Base-by-base conservation (phyloP, 2,329 filamentous ascomycete species). In the Ceratocystis diversiconidia region DNA sequence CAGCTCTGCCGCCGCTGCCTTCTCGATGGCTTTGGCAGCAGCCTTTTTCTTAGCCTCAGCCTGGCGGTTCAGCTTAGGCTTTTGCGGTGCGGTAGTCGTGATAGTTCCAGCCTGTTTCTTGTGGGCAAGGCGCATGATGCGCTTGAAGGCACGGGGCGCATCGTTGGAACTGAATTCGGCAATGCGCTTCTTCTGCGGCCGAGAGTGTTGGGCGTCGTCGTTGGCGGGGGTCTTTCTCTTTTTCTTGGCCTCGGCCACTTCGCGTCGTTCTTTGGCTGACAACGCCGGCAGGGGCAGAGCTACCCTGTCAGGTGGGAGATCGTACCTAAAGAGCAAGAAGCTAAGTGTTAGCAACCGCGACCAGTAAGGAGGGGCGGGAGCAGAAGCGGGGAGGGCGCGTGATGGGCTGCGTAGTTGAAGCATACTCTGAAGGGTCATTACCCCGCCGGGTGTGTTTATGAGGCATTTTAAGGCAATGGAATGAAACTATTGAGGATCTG, bases 141-240 rank as follows among this genome's bases (percentile, higher is more conserved):
- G 85, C 68, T 84, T 84, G 75, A 99, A 99, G 1, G 88, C 90
- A 70, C 90, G 88, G 0, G 94, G 94, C 1, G 89, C 92, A 76
- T 97, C 94, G 73, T 95, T 86, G 48, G 43, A 30, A n/a, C 82
- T 78, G 36, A 73, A 74, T 62, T 67, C 76, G 73, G 69, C 71
- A 8, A 50, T 19, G 48, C 22, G 48, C 7, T 63, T 63, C 69
- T 66, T 70, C 72, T 77, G 77, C 62, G 73, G 46, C 30, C 67
- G 69, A 59, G 69, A 68, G 36, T 64, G 69, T 68, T 74, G 71
- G 32, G 75, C 70, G 71, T 85, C 76, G 75, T 78, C 80, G 71
- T 75, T 76, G 19, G 41, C 64, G 3, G 25, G 15, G n/a, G 48
- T 46, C 65, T 60, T 68, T 50, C 70, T 73, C 65, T 72, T 71